phyloP scores from a whole-genome alignment of 78 protist genomes.

The Dictyostelium discoideum region DNA sequence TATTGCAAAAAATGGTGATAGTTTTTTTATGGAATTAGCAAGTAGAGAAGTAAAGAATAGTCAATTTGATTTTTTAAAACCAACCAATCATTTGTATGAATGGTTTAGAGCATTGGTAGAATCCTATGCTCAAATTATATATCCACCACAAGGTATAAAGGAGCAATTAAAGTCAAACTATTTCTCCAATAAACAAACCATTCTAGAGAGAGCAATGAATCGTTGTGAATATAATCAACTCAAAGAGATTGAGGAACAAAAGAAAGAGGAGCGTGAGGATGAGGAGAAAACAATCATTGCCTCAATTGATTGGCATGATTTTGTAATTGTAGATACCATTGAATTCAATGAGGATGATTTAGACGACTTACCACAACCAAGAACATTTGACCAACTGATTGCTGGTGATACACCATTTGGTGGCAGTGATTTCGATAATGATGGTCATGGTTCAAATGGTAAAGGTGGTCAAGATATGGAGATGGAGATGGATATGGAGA shows the following conservation, averaged over 20 bases:
- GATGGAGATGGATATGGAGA: constrained; percentile 57
- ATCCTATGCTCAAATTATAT: constrained; percentile 60
- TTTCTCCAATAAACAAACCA: constrained; percentile 27
- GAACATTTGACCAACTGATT: constrained; percentile 57
- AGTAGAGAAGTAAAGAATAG: constrained; percentile 73
- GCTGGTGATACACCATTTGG: not conserved
- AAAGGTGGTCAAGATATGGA: constrained; percentile 33
- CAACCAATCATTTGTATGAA: constrained; percentile 46
- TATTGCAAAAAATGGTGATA: constrained; percentile 81
- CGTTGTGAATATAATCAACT: constrained; percentile 69
- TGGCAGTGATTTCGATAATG: not conserved
- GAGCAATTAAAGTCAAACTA: not conserved
- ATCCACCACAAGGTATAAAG: constrained; percentile 63
- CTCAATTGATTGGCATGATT: constrained; percentile 94
- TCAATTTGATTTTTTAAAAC: constrained; percentile 88
- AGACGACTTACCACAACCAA: constrained; percentile 60
- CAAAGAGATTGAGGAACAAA: constrained; percentile 49
- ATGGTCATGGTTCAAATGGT: not conserved
- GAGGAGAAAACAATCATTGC: constrained; percentile 56
- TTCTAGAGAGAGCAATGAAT: constrained; percentile 72
- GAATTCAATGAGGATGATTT: constrained; percentile 82
- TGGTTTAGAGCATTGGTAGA: constrained; percentile 80
- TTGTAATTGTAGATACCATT: constrained; percentile 92
- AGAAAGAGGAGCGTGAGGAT: constrained; percentile 78
- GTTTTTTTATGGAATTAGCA: constrained; percentile 67